Conservation (phyloP, 495 filamentous ascomycete species). For the Penicillium odoratum region DNA sequence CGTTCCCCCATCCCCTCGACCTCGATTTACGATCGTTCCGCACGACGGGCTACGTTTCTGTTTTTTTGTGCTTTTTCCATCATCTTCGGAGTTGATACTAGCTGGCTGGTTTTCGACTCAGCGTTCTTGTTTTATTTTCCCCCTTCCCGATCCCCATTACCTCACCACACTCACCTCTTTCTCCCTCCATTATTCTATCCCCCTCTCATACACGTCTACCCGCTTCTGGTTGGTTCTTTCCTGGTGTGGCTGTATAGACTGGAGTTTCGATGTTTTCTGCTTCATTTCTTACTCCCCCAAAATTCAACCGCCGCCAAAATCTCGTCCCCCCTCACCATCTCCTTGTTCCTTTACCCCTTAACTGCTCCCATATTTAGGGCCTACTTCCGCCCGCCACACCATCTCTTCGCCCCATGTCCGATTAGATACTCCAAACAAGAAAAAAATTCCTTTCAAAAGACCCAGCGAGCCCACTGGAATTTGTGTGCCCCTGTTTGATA, state of each 20-base stretch:
- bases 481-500: constrained; percentile 29
- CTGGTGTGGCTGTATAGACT: constrained; percentile 19
- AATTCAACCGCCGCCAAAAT: constrained; percentile 7
- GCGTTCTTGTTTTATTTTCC: constrained; percentile 22
- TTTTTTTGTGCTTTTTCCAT: constrained; percentile 15
- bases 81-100: constrained; percentile 36
- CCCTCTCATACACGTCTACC: constrained; percentile 8
- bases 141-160: constrained; percentile 1
- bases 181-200: constrained; percentile 1
- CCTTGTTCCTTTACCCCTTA: constrained; percentile 8
- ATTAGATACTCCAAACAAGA: constrained; percentile 34
- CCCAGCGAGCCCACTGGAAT: constrained; percentile 24
- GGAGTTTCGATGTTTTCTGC: constrained; percentile 14
- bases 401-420: constrained; percentile 19
- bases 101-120: constrained; percentile 40
- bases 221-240: constrained; percentile 3
- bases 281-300: constrained; percentile 10
- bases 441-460: constrained; percentile 26
- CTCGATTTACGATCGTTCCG: constrained; percentile 29
- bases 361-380: constrained; percentile 20
- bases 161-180: neutral
- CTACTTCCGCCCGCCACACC: constrained; percentile 29
- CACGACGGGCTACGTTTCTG: constrained; percentile 28
- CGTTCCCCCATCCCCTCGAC: constrained; percentile 19
- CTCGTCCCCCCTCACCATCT: constrained; percentile 1